phyloP scores from a whole-genome alignment of 768 basidiomycete genomes.

The Mycena leptocephala region DNA sequence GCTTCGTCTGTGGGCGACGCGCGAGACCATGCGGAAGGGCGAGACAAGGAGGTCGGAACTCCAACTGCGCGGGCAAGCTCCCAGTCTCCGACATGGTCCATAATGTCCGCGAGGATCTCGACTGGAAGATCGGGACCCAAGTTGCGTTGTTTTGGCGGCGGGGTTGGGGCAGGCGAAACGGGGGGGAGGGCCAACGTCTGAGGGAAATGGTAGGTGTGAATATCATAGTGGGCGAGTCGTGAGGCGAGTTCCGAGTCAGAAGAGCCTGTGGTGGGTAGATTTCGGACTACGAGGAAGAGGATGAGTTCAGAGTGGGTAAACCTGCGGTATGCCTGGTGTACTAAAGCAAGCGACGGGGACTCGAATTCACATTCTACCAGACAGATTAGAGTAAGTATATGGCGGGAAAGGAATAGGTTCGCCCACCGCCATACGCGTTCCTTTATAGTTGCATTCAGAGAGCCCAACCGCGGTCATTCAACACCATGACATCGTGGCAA shows the following conservation, averaged over 20 bases:
- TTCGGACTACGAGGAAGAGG: constrained; percentile 83
- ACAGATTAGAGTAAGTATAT: constrained; percentile 33
- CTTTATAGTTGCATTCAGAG: neutral
- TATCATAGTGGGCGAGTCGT: constrained; percentile 82
- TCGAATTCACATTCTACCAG: constrained; percentile 51
- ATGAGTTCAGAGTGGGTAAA: constrained; percentile 79
- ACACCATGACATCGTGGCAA: neutral
- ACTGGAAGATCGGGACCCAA: constrained; percentile 76
- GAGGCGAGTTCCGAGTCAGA: constrained; percentile 76
- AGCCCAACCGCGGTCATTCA: neutral
- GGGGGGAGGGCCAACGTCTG: constrained; percentile 46
- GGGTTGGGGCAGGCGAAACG: constrained; percentile 49
- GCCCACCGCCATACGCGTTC: constrained; percentile 60
- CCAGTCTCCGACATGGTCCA: constrained; percentile 89
- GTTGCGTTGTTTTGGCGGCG: constrained; percentile 49
- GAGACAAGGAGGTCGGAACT: constrained; percentile 77
- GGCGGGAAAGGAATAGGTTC: neutral
- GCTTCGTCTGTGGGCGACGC: constrained; percentile 81
- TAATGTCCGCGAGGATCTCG: constrained; percentile 83
- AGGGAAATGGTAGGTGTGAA: constrained; percentile 80
- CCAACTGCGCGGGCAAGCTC: constrained; percentile 86
- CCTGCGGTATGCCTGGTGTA: constrained; percentile 80
- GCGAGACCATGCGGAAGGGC: constrained; percentile 80
- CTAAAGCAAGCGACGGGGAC: constrained; percentile 59
- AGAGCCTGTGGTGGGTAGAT: constrained; percentile 76